Conservation (phyloP, 1,284 basidiomycete genomes). For the Ustilago loliicola region DNA sequence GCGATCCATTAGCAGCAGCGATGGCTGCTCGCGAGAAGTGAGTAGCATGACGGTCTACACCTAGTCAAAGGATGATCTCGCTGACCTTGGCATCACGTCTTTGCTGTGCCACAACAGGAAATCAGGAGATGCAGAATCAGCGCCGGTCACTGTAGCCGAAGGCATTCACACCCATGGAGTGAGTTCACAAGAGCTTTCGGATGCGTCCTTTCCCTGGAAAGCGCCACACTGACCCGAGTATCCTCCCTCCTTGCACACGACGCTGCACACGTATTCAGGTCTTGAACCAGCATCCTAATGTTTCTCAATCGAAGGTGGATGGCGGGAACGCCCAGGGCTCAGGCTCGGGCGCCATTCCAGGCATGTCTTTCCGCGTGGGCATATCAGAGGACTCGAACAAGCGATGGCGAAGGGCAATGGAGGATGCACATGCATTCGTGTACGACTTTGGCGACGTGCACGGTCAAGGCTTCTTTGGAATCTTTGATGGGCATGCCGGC, state of each 20-base stretch:
- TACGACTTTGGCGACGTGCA: conserved; percentile 90
- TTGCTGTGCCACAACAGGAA: conserved; percentile 1
- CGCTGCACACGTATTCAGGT: conserved; percentile 12
- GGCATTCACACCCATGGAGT: conserved; percentile 41
- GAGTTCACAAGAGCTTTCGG: conserved; percentile 8
- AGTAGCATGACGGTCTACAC: neutral
- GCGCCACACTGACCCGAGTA: neutral
- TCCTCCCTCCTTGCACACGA: neutral
- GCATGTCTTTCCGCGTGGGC: conserved; percentile 77
- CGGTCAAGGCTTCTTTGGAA: conserved; percentile 96
- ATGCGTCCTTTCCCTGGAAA: neutral
- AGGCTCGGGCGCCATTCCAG: conserved; percentile 1
- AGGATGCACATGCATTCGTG: conserved; percentile 95
- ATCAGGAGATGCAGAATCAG: conserved; percentile 43
- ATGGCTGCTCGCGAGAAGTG: conserved; percentile 45
- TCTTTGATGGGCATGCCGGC: conserved; percentile 98
- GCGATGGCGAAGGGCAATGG: conserved; percentile 92
- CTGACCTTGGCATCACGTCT: neutral
- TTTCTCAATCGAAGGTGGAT: conserved; percentile 5
- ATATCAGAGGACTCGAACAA: conserved; percentile 86
- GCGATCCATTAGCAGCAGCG: neutral
- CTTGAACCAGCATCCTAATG: conserved; percentile 47
- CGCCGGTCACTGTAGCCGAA: conserved; percentile 33
- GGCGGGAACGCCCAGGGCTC: conserved; percentile 10
- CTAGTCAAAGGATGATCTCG: neutral